Evolutionary conservation across 805 yeast species (phyloP), one percentile per base, ranked within the genome.

Genomic region (Lachancea quebecensis): DNA sequence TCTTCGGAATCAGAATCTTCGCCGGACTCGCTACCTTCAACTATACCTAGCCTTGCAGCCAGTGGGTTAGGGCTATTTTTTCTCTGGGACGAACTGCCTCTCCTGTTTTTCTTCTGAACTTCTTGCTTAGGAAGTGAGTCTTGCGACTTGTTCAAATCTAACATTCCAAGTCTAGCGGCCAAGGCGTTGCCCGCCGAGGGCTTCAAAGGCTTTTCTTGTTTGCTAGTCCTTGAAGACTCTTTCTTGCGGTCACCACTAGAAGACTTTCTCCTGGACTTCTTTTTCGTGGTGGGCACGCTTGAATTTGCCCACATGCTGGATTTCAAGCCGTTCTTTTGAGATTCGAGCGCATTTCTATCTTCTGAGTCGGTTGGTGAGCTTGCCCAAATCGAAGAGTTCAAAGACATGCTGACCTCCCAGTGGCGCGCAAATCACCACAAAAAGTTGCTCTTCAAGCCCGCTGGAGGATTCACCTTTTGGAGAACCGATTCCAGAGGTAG

Each of bases 1-100:
- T 35, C 47, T 12, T 44, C 47, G n/a, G 47, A 44, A 12, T 39
- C 47, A n/a, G 14, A 27, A 15, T 38, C 46, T 12, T 38, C 46
- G 25, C 47, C 39, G 2, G 40, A 15, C 14, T 34, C 47, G 14
- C 35, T 41, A 2, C 4, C 29, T 8, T 43, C 42, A n/a, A 35
- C 39, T 33, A 42, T 35, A 17, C 44, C 43, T 8, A 46, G 38
- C 25, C 46, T n/a, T 21, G 38, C 38, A 2, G 47, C 47, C 11
- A 44, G 37, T n/a, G 47, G 43, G 28, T 44, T 44, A 12, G 46
- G 15, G 16, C 21, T 15, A 11, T 28, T 44, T 14, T 12, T 33
- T 9, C 5, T 5, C 14, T 11, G 14, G 5, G 12, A 9, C 5
- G 33, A 8, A 8, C 14, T 12, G 31, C 35, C 25, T 30, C 18